These are phyloP conservation scores for Clohesyomyces aquaticus DNA, from an alignment of 495 filamentous ascomycete species.

Conservation along the genomic window DNA sequence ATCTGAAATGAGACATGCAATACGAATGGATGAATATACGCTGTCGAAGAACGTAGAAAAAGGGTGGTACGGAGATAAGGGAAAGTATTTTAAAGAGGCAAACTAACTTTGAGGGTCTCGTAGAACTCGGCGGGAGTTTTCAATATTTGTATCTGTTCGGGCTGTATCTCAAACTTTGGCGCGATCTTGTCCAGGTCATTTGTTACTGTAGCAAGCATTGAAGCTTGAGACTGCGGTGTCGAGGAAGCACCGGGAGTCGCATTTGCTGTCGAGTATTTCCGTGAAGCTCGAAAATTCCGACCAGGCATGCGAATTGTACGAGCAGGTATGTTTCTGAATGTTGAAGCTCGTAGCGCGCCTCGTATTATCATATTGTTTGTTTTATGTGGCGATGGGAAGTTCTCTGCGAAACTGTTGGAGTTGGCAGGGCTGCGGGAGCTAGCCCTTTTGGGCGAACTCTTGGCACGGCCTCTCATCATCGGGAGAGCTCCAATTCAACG, in stretches of 20 bases:
- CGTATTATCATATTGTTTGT: conserved; percentile 42
- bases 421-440: no score
- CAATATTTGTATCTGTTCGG: conserved; percentile 79
- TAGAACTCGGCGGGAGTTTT: conserved; percentile 84
- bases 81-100: conserved; percentile 7
- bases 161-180: conserved; percentile 82
- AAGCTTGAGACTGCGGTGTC: conserved; percentile 43
- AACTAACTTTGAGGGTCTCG: conserved; percentile 75
- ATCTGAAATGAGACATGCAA: no score
- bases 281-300: conserved; percentile 19
- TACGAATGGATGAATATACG: no score
- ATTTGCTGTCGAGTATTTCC: conserved; percentile 39
- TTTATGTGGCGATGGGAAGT: conserved; percentile 11
- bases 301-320: conserved; percentile 1
- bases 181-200: conserved; percentile 85
- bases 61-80: neutral
- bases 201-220: conserved; percentile 68
- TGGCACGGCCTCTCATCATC: conserved; percentile 14
- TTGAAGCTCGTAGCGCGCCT: conserved; percentile 28
- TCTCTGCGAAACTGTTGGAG: conserved; percentile 7
- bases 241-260: conserved; percentile 29
- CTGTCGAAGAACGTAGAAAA: neutral
- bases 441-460: conserved; percentile 2
- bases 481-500: conserved; percentile 10
- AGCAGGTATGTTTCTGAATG: conserved; percentile 2